Conservation (phyloP, 495 filamentous ascomycete species). For the Mycothermus thermophilus region DNA sequence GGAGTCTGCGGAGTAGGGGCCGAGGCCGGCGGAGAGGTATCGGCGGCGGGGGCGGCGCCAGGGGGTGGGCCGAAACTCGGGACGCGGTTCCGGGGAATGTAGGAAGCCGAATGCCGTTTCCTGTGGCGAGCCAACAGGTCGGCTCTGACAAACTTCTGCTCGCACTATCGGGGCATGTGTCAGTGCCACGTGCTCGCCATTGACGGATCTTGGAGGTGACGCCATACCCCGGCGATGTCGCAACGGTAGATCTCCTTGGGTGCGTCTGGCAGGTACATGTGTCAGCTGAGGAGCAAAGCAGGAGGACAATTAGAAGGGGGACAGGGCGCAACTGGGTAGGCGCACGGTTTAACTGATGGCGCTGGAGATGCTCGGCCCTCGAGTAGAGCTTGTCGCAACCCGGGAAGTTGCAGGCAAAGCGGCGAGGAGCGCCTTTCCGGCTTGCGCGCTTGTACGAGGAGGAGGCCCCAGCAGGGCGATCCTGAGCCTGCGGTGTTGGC, state of each 20-base stretch:
- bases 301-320: not conserved
- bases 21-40: constrained; percentile 16
- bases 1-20: no score
- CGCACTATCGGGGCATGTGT: constrained; percentile 35
- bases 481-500: not conserved
- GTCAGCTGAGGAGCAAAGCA: constrained; percentile 11
- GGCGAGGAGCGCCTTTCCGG: constrained; percentile 33
- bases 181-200: not conserved
- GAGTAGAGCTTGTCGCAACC: constrained; percentile 92
- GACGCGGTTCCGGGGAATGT: constrained; percentile 80
- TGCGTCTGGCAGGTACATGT: constrained; percentile 63
- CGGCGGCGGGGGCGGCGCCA: constrained; percentile 10
- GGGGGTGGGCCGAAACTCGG: constrained; percentile 49
- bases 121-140: constrained; percentile 83
- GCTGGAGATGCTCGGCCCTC: constrained; percentile 79
- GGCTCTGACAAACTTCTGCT: constrained; percentile 80
- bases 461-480: constrained; percentile 1
- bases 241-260: constrained; percentile 93
- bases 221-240: constrained; percentile 54
- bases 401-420: constrained; percentile 68
- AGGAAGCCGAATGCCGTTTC: constrained; percentile 82
- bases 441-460: constrained; percentile 35
- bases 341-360: constrained; percentile 36
- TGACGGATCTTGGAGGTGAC: not conserved
- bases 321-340: not conserved